phyloP scores from a whole-genome alignment of 352 stramenopile species.

The Phytophthora colocasiae region DNA sequence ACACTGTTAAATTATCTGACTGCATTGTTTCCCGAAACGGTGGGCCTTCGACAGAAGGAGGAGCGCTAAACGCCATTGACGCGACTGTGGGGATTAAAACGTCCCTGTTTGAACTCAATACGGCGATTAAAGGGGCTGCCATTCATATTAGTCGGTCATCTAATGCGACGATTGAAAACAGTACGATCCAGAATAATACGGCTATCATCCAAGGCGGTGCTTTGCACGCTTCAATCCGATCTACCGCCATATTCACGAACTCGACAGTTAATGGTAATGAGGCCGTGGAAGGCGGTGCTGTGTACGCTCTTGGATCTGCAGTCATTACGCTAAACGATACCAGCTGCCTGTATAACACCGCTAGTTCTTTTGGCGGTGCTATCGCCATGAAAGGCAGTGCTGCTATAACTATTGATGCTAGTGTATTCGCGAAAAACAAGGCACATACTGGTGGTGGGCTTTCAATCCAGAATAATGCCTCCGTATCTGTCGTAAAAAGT shows the following conservation, averaged over 20 bases:
- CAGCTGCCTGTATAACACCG: slow-evolving; percentile 34
- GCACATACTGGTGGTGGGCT: slow-evolving; percentile 62
- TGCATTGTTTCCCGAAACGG: slow-evolving; percentile 49
- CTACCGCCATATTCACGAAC: slow-evolving; percentile 41
- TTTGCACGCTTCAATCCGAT: slow-evolving; percentile 55
- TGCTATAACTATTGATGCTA: slow-evolving; percentile 17
- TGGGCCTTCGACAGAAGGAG: slow-evolving; percentile 45
- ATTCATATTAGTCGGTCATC: slow-evolving; percentile 56
- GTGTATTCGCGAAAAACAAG: slow-evolving; percentile 39
- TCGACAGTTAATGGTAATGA: slow-evolving; percentile 46
- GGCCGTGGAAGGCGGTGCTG: slow-evolving; percentile 51
- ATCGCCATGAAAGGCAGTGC: slow-evolving; percentile 42
- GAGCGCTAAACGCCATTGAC: slow-evolving; percentile 56
- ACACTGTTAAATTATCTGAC: slow-evolving; percentile 29
- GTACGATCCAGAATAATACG: slow-evolving; percentile 48
- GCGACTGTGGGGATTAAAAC: slow-evolving; percentile 38
- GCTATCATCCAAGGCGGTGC: slow-evolving; percentile 45
- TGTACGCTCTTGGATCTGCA: slow-evolving; percentile 54
- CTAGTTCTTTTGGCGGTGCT: slow-evolving; percentile 54
- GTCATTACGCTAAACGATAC: slow-evolving; percentile 29
- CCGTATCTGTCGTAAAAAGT: slow-evolving; percentile 30
- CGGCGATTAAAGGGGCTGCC: slow-evolving; percentile 47
- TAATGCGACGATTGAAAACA: slow-evolving; percentile 36
- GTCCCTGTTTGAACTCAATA: slow-evolving; percentile 51
- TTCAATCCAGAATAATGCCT: slow-evolving; percentile 46